Evolutionary conservation across 2,329 filamentous ascomycete genomes (phyloP), one percentile per base, ranked within the genome.

Genomic region (Didymellaceae sp.): DNA sequence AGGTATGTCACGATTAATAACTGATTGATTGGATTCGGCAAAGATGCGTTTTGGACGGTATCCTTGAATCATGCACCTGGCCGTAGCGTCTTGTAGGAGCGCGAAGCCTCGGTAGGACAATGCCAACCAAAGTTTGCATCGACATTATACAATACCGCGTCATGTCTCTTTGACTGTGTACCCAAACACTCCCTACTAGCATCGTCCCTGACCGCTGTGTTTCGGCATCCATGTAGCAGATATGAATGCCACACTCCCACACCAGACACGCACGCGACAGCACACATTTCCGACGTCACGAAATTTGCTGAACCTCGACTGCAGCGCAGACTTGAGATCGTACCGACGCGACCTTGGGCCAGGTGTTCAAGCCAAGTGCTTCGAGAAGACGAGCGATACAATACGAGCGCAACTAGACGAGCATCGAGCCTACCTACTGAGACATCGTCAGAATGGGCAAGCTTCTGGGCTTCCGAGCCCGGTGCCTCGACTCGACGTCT

Each of bases 321-420:
- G 60, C 52, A 63, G 60, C 37, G 51, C 58, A 24, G 60, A 63
- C 48, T 37, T 63, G 26, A 55, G 33, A 30, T 57, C 52, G 20
- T 63, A 61, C 39, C 59, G 58, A 22, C 58, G 60, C 42, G 53
- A 59, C 25, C 58, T 63, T 35, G 60, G 60, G 14, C 60, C 60
- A 17, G 58, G 60, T 35, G 60, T 61, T 28, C 60, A 61, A 43
- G 58, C 58, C 24, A 50, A 52, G 28, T 52, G 55, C 42, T 62
- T 62, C 20, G 53, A 62, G 33, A 48, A 55, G 6, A 57, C 55
- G 24, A 59, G 56, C 52, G 58, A 62, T n/a, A 55, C 54, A 24
- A 50, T 61, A 33, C 47, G 58, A 26, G 55, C 52, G 24, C 59
- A 62, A 21, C 31, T 62, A n/a, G 59, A 62, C 32, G 45, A 59